Percentiles rank a stretch among this genome's conserved stretches.
These are phyloP conservation scores for Phytophthora podocarpi DNA, from an alignment of 352 stramenopile genomes.

Conservation along the genomic window DNA sequence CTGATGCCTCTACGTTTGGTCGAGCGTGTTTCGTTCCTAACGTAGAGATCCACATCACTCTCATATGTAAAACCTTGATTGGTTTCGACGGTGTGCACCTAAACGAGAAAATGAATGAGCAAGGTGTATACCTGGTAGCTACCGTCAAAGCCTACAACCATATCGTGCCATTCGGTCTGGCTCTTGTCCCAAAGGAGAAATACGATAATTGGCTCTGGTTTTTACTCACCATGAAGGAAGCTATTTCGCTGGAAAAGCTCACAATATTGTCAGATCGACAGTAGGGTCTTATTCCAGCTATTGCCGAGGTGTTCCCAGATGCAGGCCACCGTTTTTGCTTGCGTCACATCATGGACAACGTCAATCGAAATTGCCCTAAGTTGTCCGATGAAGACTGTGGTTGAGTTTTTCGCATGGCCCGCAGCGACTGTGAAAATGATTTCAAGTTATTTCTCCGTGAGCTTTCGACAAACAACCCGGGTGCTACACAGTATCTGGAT, in stretches of 20 bases:
- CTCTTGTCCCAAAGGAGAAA: constrained; percentile 17
- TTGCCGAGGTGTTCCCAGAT: not conserved
- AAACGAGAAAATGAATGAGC: constrained; percentile 30
- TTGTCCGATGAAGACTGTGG: not conserved
- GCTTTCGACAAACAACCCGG: not conserved
- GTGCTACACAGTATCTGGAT: constrained; percentile 6
- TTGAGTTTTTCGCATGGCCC: too few relatives aligned
- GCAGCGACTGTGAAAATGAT: too few relatives aligned
- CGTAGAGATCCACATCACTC: not conserved
- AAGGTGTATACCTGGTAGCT: too few relatives aligned
- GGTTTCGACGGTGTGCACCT: constrained; percentile 26
- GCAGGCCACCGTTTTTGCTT: constrained; percentile 10
- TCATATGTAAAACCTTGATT: not conserved
- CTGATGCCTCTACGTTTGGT: not conserved
- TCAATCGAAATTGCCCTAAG: not conserved
- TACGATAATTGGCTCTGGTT: constrained; percentile 31
- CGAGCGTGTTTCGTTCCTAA: constrained; percentile 8
- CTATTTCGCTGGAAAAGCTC: not conserved
- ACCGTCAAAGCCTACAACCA: constrained; percentile 34
- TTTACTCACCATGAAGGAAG: not conserved
- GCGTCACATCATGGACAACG: not conserved
- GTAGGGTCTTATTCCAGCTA: not conserved
- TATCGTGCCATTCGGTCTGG: constrained; percentile 27
- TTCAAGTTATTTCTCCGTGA: not conserved
- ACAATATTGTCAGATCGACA: not conserved